Evolutionary conservation across 2,329 filamentous ascomycete species (phyloP), one percentile per base, ranked within the genome.

Genomic region (Pestalotiopsis sp.): DNA sequence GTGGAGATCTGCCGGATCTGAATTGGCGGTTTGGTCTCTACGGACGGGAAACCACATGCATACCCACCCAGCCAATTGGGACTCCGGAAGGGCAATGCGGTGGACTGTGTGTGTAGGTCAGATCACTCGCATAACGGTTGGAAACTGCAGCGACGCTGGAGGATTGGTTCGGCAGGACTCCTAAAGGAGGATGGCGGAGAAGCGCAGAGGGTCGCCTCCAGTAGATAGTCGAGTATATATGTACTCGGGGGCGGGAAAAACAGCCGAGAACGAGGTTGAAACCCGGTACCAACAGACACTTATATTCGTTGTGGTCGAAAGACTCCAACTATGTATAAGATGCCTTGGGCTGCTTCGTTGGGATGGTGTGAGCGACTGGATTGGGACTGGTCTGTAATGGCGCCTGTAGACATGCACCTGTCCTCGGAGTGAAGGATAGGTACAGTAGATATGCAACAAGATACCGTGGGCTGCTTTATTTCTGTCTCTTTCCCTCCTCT

Each of bases 31-130:
- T 79, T 80, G 66, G 36, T n/a, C 74, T 79, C 79, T 80, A 80
- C 80, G 78, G 79, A 79, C 80, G 81, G 80, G 75, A 81, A 80
- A 77, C 78, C 78, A 77, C 80, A 84, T 85, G 83, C 84, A 86
- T 86, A 79, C 80, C 82, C 80, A 77, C 73, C 75, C 73, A 79
- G 75, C 74, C 78, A 81, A 82, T 82, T 79, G 78, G 79, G 79
- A 77, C 76, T 77, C 78, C 74, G 73, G 76, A 75, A 73, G 67
- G 71, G 73, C 74, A 75, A 75, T 78, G 77, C 76, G 78, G 76
- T 75, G 75, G 74, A 71, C 73, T 72, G 76, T 73, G 70, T 39
- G 76, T 75, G 74, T 77, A 78, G 76, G 77, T 78, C 75, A 77
- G 76, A 75, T 76, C 73, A 70, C 71, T 76, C 74, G 75, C 77